phyloP scores from a whole-genome alignment of 2,329 filamentous ascomycete genomes.

The Phoma herbarum region DNA sequence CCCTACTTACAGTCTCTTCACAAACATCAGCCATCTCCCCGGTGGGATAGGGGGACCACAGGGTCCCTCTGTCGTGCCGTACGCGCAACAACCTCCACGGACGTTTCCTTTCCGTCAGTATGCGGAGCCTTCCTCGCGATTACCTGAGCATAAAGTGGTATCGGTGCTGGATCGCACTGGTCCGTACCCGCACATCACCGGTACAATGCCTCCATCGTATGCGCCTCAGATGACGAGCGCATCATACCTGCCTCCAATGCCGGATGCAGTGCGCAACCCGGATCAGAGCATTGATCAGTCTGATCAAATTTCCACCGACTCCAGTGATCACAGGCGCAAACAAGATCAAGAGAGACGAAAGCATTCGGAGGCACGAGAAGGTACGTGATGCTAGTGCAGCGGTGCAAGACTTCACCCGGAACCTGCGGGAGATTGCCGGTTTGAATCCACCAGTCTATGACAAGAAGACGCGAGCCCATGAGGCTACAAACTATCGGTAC shows the following conservation, averaged over 20 bases:
- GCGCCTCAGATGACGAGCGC: conserved; percentile 6
- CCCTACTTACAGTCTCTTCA: conserved; percentile 18
- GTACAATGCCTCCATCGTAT: conserved; percentile 11
- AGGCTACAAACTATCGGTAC: not conserved
- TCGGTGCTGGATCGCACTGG: conserved; percentile 4
- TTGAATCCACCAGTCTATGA: not conserved
- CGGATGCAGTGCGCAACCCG: conserved; percentile 1
- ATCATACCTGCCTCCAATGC: conserved; percentile 11
- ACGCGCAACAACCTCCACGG: conserved; percentile 10
- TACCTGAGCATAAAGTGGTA: not conserved
- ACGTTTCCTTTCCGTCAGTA: conserved; percentile 15
- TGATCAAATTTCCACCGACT: not conserved
- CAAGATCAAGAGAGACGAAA: not conserved
- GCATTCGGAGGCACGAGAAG: not conserved
- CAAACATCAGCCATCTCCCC: not conserved
- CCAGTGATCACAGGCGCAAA: not conserved
- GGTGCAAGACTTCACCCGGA: not conserved
- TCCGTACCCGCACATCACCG: conserved; percentile 7
- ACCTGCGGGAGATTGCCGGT: not conserved
- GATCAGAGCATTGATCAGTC: not conserved
- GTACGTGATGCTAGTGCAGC: not conserved
- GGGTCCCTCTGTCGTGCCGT: not conserved
- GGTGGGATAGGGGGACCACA: not conserved
- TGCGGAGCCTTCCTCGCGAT: not conserved
- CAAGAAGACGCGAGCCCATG: not conserved